Evolutionary conservation across 2,329 filamentous ascomycete species (phyloP), one percentile per base, ranked within the genome.

Genomic region (Delphinella strobiligena): DNA sequence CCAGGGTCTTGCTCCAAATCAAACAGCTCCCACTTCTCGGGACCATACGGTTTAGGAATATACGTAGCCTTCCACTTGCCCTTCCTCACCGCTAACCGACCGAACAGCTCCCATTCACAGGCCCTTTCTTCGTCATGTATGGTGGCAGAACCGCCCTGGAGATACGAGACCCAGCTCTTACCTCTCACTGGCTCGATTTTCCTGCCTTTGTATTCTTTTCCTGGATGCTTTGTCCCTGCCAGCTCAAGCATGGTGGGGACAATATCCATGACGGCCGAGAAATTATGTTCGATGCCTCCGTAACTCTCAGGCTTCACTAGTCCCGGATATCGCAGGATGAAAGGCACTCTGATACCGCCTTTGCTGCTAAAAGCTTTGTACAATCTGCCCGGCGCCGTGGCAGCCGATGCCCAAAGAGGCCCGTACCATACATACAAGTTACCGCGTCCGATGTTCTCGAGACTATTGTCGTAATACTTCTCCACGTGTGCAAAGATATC

Each of bases 261-360:
- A 15, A 62, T 47, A n/a, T 60, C 54, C 44, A 65, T 59, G 1
- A 66, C 55, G 1, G 61, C 60, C 1, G 49, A 43, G 38, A 64
- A 64, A 2, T 48, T 44, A 37, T 58, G 44, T 16, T 51, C 49
- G 34, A 58, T 53, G 10, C 41, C 36, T 30, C 45, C 40, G 31
- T 45, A 36, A 5, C 46, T 15, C 3, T 43, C 41, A 4, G 27
- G 29, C 3, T 18, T 31, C 4, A 38, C 45, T 29, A 51, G 43
- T 2, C 33, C 38, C 5, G 52, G 52, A 37, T 58, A 61, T 8
- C 54, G 51, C 2, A 61, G 47, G 3, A 65, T 45, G n/a, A 51
- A 54, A 3, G 63, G 62, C 2, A 58, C 54, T 4, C 61, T 54
- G 11, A 63, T 55, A 11, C 60, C 56, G 8, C 55, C 51, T 38